Base-by-base conservation (phyloP, 495 filamentous ascomycete genomes). In the Sporormia fimetaria region DNA sequence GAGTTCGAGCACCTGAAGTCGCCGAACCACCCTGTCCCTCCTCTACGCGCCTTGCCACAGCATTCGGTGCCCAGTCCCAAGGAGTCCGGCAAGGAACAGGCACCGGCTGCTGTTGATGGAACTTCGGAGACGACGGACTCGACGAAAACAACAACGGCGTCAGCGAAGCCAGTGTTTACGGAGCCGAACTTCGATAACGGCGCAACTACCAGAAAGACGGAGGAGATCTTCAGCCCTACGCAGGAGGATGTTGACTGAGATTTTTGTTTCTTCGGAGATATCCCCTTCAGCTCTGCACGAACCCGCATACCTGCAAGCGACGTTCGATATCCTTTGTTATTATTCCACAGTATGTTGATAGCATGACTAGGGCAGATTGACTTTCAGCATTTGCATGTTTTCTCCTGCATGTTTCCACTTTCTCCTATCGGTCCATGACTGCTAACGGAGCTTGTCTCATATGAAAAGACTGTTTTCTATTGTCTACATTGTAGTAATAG, bases 1-100 rank as follows among this genome's bases (percentile, higher is more conserved):
- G 54, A 57, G 35, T 48, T 57, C 35, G 54, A 57, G 27, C 51
- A 51, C 30, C 35, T 57, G 12, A 55, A 45, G 24, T 22, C 33
- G 14, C 40, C 40, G 6, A 28, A 21, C 9, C 40, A 54, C 21
- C 31, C 46, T 20, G 1, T 33, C 17, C 15, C 44, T 12, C 43
- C 51, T 4, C 21, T 49, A 22, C 40, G 51, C 32, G 44, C 40
- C 21, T 22, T 54, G 21, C 51, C 51, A 10, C 45, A 54, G 36
- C 51, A 54, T 37, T 54, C 51, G 24, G 32, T 49, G 4, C 15
- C 27, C 34, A 14, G n/a, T 47, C 12, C 2, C 26, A 3, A n/a
- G 4, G 18, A 30, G 29, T 14, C 6, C 1, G 22, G 17, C 8
- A 3, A 9, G 33, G 10, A 7, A 7, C 12, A 12, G 12, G 25